Base-by-base conservation (phyloP, 1,284 basidiomycete species). In the Violaceomyces palustris region DNA sequence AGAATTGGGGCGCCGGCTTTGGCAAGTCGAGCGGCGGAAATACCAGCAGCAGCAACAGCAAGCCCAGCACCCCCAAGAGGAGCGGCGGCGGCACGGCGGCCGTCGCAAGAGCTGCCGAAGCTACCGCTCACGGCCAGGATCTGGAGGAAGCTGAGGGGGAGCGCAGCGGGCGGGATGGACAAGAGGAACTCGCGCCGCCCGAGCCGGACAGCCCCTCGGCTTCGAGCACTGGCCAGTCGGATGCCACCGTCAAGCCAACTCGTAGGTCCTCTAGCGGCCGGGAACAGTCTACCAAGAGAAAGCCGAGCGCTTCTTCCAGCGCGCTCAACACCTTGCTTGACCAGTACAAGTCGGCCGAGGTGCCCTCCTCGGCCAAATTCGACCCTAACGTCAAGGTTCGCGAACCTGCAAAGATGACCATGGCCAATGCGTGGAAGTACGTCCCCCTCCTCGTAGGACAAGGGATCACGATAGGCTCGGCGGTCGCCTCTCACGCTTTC, bases 401-500 rank as follows among this genome's bases (percentile, higher is more conserved):
- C 4, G 41, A 61, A 22, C 57, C 61, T 2, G 49, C 56, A 32
- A 61, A 55, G 30, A 45, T 68, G 34, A 61, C 64, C 10, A 39
- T 74, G 22, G 30, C 50, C 29, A 71, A 69, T 24, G 64, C 63
- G 7, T 67, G 72, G 60, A 54, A 56, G 37, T 65, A 69, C 23
- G 48, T 74, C 6, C 71, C 71, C 14, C 61, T 72, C 11, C 46
- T 74, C n/a, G 52, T 67, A 1, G 60, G 59, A 27, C 64, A 69
- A 42, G 64, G 69, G n/a, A 45, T 66, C 35, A 55, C 65, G 10
- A 70, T 73, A 39, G 67, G 67, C 28, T 60, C 60, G 17, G 66
- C 69, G 2, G 55, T 73, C 25, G 67, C 62, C 7, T 70, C 67
- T 6, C 70, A 73, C 34, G 67, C 68, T 35, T 55, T 73, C 42